Percentiles rank a stretch among this genome's conserved stretches.
phyloP scores from a whole-genome alignment of 345 rosid genomes.

The Odontarrhena argentea region DNA sequence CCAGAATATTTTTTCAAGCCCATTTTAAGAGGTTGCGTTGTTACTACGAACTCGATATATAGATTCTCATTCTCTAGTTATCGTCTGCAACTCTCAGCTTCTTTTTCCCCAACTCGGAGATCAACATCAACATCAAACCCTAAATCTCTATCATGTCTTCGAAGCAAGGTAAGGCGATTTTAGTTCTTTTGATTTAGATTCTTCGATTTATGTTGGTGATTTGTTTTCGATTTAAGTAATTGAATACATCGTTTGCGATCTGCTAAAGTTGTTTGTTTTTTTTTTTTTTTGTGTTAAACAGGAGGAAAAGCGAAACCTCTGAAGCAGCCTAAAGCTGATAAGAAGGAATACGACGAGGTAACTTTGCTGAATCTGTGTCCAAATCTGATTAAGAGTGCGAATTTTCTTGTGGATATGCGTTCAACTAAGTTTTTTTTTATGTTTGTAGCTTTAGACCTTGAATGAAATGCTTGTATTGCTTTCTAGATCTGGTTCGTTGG shows the following conservation, averaged over 20 bases:
- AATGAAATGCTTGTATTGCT: not conserved
- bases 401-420: conserved; percentile 9
- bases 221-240: not conserved
- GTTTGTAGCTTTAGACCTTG: not conserved
- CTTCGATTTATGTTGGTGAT: not conserved
- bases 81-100: conserved; percentile 6
- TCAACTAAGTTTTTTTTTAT: not conserved
- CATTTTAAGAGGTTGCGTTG: conserved; percentile 26
- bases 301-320: conserved; percentile 89
- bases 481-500: conserved; percentile 9
- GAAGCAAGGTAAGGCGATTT: conserved; percentile 30
- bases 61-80: not conserved
- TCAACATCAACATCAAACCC: conserved; percentile 33
- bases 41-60: conserved; percentile 26
- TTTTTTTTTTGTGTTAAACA: conserved; percentile 13
- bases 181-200: not conserved
- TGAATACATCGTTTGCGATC: not conserved
- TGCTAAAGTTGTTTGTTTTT: not conserved
- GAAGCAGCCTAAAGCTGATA: conserved; percentile 70
- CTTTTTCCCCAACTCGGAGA: conserved; percentile 10
- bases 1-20: not conserved
- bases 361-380: not conserved
- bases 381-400: not conserved
- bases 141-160: conserved; percentile 36
- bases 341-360: conserved; percentile 85